Evolutionary conservation across 257 asterid genomes (phyloP).

Genomic region (Petrea volubilis): DNA sequence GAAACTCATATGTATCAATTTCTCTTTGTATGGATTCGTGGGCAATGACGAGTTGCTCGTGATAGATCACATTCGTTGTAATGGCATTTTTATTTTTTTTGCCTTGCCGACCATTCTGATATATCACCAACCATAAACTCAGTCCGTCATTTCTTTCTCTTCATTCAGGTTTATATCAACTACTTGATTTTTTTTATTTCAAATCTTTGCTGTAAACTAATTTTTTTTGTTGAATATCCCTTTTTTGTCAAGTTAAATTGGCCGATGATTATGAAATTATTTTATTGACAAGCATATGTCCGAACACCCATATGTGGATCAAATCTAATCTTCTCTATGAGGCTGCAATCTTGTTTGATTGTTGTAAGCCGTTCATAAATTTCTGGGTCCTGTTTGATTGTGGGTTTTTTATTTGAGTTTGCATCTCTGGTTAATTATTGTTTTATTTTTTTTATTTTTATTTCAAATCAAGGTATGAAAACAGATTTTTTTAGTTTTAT

Average conservation of each 20-base stretch:
- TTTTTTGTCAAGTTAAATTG: background rate
- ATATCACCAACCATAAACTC: constrained; percentile 56
- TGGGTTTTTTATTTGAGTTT: background rate
- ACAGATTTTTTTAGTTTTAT: background rate
- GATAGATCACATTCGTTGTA: constrained; percentile 70
- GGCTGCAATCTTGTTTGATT: constrained; percentile 14
- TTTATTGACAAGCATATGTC: constrained; percentile 36
- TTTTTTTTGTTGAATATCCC: too few relatives aligned
- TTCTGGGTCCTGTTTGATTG: background rate
- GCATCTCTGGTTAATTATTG: too few relatives aligned
- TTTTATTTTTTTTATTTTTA: background rate
- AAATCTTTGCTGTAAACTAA: too few relatives aligned
- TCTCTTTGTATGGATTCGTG: background rate
- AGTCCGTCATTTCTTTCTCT: constrained; percentile 23
- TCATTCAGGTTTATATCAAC: background rate
- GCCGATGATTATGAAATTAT: constrained; percentile 20
- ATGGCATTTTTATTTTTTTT: constrained; percentile 35
- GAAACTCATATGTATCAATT: too few relatives aligned
- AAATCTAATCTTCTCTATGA: constrained; percentile 45
- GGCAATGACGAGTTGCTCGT: constrained; percentile 42
- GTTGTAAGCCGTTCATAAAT: background rate
- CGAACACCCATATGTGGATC: constrained; percentile 22
- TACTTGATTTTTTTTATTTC: background rate
- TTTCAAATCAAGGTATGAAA: too few relatives aligned
- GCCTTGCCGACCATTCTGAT: constrained; percentile 66